Evolutionary conservation across 768 basidiomycete genomes (phyloP).

Genomic region (Mycena floridula): DNA sequence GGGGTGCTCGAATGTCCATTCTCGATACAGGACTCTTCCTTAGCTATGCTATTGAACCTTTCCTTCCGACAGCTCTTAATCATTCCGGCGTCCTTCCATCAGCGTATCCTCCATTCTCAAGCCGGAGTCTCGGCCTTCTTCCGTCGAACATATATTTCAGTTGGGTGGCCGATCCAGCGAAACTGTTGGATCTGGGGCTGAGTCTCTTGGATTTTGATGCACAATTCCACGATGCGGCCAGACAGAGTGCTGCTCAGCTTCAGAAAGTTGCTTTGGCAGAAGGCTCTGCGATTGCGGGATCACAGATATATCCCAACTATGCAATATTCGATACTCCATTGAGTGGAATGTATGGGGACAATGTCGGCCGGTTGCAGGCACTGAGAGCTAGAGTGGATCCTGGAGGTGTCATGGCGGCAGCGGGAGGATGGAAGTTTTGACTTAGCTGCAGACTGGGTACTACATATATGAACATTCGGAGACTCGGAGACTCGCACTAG

Average conservation of each 20-base stretch:
- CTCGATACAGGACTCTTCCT: conserved; percentile 21
- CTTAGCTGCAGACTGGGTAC: too few species aligned
- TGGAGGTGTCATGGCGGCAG: conserved; percentile 52
- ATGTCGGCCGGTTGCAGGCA: conserved; percentile 31
- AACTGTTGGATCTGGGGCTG: too few species aligned
- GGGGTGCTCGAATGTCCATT: conserved; percentile 21
- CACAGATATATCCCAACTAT: conserved; percentile 61
- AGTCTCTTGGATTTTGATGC: conserved; percentile 29
- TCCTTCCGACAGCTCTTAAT: conserved; percentile 28
- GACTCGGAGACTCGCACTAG: too few species aligned
- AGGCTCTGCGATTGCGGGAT: conserved; percentile 25
- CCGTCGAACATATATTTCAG: conserved; percentile 43
- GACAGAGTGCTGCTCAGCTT: conserved; percentile 32
- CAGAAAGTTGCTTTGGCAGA: conserved; percentile 29
- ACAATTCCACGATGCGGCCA: conserved; percentile 32
- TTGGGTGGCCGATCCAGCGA: conserved; percentile 29
- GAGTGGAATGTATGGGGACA: conserved; percentile 42
- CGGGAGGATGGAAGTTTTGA: conserved; percentile 60
- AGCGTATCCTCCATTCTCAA: conserved; percentile 43
- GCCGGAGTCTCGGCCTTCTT: conserved; percentile 19
- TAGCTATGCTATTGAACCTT: conserved; percentile 33
- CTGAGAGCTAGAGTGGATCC: conserved; percentile 49
- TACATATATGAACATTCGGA: too few species aligned
- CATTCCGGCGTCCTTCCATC: conserved; percentile 14
- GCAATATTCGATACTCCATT: conserved; percentile 47